Evolutionary conservation across 225 moss, liverwort and hornwort species (phyloP), one percentile per base, ranked within the genome.

Genomic region (Bryum argenteum): DNA sequence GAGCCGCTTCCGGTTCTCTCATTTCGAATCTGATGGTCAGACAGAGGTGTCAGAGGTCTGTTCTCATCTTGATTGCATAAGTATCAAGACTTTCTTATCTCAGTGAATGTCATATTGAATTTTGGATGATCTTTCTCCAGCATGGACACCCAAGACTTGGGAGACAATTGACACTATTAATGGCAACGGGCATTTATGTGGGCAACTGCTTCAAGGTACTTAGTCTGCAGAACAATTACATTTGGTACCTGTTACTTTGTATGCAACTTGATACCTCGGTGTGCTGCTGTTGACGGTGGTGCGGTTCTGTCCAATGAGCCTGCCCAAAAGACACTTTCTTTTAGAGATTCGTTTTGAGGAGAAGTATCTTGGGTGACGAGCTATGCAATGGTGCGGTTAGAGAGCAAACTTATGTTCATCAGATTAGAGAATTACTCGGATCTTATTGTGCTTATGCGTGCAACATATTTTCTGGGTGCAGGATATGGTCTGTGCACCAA

Each of bases 131-230:
- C 17, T 41, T 63, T 74, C 47, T 52, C 56, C 81, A 96, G 96
- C 77, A 85, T 65, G 93, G 96, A 74, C 90, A 91, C 65, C 73
- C 80, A 66, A 90, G 85, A 78, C 93, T 97, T 73, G 91, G 84
- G 65, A 89, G 91, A 78, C 87, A 88, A 72, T 83, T 93, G 93
- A 93, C 94, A 23, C 56, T 97, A 67, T 78, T 97, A 44, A 90
- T 97, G 96, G 96, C 96, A 50, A 68, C 86, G 33, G 88, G 93
- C 82, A 80, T 90, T 19, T 97, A 93, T 74, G 77, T 91, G 42
- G 96, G 96, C 63, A 97, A 97, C 78, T 84, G 72, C 69, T 74
- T 92, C 33, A 97, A 97, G 95, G 95, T 95, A 72, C 52, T 21
- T 23, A 39, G 37, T 54, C 59, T 42, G 77, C 66, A 16, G 65